phyloP scores from a whole-genome alignment of 2,329 filamentous ascomycete species.

The Hypoxylon sp. region DNA sequence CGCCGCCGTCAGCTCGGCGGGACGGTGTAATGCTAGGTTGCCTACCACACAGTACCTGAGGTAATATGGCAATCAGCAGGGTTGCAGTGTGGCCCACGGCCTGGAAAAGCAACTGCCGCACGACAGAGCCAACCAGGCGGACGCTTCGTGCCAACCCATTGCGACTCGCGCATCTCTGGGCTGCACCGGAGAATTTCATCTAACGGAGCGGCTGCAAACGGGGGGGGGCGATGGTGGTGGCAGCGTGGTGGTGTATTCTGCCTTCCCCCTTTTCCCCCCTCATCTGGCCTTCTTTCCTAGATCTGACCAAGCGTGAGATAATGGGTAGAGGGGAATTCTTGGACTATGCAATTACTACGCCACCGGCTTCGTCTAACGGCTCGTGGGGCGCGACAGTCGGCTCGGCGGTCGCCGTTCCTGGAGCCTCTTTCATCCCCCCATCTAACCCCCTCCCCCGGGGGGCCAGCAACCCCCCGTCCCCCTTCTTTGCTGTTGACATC shows the following conservation, averaged over 20 bases:
- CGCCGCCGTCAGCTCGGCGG: conserved; percentile 11
- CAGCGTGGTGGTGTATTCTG: no score
- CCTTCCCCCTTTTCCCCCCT: no score
- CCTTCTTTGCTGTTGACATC: conserved; percentile 15
- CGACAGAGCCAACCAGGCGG: conserved; percentile 30
- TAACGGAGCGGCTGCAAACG: conserved; percentile 32
- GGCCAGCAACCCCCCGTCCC: conserved; percentile 10
- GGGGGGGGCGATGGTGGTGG: no score
- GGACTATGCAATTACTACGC: conserved; percentile 29
- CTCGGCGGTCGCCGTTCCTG: conserved; percentile 14
- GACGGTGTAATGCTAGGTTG: conserved; percentile 19
- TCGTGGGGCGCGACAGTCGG: conserved; percentile 18
- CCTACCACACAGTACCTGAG: conserved; percentile 13
- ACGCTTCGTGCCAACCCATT: conserved; percentile 10
- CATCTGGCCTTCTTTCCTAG: conserved; percentile 23
- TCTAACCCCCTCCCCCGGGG: no score
- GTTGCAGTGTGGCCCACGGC: conserved; percentile 24
- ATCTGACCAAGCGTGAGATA: conserved; percentile 27
- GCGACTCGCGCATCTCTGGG: conserved; percentile 22
- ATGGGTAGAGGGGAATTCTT: conserved; percentile 13
- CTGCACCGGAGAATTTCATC: conserved; percentile 37
- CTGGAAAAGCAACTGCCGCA: conserved; percentile 29
- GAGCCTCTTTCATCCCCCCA: conserved; percentile 6
- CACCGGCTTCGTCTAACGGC: conserved; percentile 24
- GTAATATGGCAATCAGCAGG: conserved; percentile 2